These are phyloP conservation scores for Nicotiana tabacum DNA, from an alignment of 257 asterid genomes.

Conservation along the genomic window DNA sequence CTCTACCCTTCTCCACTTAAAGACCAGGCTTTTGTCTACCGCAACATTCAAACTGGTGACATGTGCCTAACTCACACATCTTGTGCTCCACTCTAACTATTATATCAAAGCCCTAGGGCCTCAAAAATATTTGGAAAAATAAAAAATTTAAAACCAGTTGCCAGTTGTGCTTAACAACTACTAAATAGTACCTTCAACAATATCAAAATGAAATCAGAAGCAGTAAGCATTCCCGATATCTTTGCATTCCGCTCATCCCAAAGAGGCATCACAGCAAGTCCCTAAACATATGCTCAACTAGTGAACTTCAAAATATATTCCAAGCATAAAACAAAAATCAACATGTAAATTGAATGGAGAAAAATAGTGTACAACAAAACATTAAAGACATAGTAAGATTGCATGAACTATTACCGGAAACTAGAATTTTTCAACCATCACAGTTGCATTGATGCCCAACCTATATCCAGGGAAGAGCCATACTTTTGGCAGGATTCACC, in stretches of 20 bases:
- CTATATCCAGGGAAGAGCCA: not conserved
- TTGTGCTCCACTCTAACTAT: too few relatives aligned
- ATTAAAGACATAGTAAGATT: not conserved
- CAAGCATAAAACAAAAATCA: not conserved
- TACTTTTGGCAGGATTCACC: not conserved
- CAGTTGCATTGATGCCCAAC: not conserved
- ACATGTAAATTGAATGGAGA: not conserved
- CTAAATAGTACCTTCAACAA: constrained; percentile 46
- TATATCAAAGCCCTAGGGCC: too few relatives aligned
- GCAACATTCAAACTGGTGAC: too few relatives aligned
- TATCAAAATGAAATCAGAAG: constrained; percentile 63
- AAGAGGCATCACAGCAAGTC: constrained; percentile 46
- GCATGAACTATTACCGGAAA: not conserved
- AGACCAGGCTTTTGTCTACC: too few relatives aligned
- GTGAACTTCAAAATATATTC: not conserved
- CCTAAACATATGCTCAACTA: constrained; percentile 27
- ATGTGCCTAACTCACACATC: too few relatives aligned
- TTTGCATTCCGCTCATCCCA: constrained; percentile 40
- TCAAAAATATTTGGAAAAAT: too few relatives aligned
- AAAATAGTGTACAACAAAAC: not conserved
- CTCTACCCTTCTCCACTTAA: too few relatives aligned
- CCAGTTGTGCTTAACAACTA: not conserved
- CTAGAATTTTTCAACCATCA: not conserved
- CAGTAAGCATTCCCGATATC: constrained; percentile 63
- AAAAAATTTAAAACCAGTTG: not conserved